Percentiles rank a stretch among this genome's conserved stretches.
Evolutionary conservation across 2,329 filamentous ascomycete genomes (phyloP).

Genomic region (Penicillium janthinellum): DNA sequence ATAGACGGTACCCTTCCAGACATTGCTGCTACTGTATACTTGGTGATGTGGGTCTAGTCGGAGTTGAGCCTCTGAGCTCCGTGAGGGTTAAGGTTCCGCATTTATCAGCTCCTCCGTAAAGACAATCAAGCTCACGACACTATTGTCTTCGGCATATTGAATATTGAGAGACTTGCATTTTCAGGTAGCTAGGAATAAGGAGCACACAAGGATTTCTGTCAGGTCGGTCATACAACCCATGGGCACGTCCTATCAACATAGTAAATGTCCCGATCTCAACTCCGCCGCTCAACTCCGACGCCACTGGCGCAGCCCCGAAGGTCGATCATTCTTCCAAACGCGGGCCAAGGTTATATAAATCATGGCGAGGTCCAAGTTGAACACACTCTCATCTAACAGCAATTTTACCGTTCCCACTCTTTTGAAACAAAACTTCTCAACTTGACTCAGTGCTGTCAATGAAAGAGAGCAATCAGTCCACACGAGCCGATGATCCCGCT

Average conservation of each 20-base stretch:
- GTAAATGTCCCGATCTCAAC: not conserved
- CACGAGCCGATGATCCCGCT: not conserved
- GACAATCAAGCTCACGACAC: no score
- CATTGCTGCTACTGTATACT: not conserved
- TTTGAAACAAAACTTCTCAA: not conserved
- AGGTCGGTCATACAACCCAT: no score
- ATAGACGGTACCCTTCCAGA: no score
- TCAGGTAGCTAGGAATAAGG: no score
- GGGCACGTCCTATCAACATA: no score
- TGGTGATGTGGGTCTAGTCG: not conserved
- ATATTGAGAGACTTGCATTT: no score
- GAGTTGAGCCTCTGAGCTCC: not conserved
- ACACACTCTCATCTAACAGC: not conserved
- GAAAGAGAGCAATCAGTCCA: not conserved
- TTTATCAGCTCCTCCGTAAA: no score
- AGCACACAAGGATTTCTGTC: no score
- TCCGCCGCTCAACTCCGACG: constrained; percentile 4
- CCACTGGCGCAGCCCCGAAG: not conserved
- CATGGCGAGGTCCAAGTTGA: not conserved
- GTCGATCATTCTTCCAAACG: not conserved
- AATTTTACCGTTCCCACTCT: no score
- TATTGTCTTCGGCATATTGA: no score
- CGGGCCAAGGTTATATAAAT: not conserved
- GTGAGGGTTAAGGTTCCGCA: not conserved
- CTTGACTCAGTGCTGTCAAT: not conserved